phyloP scores from a whole-genome alignment of 768 basidiomycete species.

The Phlebiopsis flavidoalba region DNA sequence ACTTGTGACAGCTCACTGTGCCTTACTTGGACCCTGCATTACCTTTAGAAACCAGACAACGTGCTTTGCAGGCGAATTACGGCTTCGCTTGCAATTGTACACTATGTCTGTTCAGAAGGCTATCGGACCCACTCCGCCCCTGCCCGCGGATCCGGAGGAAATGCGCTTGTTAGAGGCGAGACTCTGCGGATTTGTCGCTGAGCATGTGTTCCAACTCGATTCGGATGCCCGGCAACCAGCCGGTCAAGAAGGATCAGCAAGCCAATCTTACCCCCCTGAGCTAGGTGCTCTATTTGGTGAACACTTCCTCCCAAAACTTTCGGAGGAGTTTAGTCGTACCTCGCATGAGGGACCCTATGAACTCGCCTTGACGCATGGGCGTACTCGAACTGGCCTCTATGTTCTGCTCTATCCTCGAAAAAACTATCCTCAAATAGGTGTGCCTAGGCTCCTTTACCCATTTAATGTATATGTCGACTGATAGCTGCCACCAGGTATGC shows the following conservation, averaged over 20 bases:
- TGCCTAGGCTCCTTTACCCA: constrained; percentile 13
- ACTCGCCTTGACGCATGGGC: constrained; percentile 48
- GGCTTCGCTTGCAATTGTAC: constrained; percentile 62
- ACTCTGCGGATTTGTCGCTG: constrained; percentile 36
- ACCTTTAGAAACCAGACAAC: constrained; percentile 47
- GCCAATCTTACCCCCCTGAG: constrained; percentile 24
- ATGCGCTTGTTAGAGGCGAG: constrained; percentile 12
- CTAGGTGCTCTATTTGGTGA: constrained; percentile 48
- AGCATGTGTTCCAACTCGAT: constrained; percentile 10
- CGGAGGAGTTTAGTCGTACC: constrained; percentile 60
- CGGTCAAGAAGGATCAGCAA: background rate
- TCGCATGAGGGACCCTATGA: constrained; percentile 62
- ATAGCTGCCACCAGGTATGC: constrained; percentile 49
- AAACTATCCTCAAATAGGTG: constrained; percentile 82
- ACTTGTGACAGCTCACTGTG: constrained; percentile 50
- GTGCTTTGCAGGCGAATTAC: constrained; percentile 57
- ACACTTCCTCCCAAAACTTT: constrained; percentile 49
- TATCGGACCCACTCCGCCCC: constrained; percentile 33
- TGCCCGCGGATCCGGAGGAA: constrained; percentile 28
- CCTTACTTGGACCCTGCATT: constrained; percentile 80
- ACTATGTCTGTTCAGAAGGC: constrained; percentile 46
- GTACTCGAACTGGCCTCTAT: constrained; percentile 64
- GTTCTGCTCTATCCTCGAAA: constrained; percentile 63
- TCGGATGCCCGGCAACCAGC: background rate
- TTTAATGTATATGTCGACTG: background rate